These are phyloP conservation scores for Amanita muscaria DNA, from an alignment of 768 basidiomycete genomes.

Conservation along the genomic window DNA sequence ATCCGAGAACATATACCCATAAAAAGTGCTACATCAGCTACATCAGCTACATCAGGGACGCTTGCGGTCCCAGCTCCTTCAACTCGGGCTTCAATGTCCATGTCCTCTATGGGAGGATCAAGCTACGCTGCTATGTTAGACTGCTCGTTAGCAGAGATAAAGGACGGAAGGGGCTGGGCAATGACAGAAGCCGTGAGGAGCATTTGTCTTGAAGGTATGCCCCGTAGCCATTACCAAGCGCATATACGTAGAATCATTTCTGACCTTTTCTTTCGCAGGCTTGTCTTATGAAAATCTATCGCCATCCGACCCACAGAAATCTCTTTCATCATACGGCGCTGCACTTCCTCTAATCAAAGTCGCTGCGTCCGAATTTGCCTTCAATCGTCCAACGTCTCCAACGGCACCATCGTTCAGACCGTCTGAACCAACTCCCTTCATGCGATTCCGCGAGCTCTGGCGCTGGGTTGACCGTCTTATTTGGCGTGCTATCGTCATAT, in stretches of 20 bases:
- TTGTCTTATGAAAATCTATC: slow-evolving; percentile 64
- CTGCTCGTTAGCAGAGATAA: slow-evolving; percentile 41
- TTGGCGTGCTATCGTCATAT: slow-evolving; percentile 70
- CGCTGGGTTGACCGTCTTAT: slow-evolving; percentile 77
- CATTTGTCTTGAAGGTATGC: slow-evolving; percentile 67
- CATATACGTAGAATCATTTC: too few relatives aligned
- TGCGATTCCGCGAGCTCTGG: slow-evolving; percentile 73
- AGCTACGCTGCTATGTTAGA: slow-evolving; percentile 38
- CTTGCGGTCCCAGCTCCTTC: slow-evolving; percentile 22
- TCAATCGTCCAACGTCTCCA: slow-evolving; percentile 12
- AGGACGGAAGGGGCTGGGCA: slow-evolving; percentile 66
- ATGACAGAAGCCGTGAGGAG: slow-evolving; percentile 68
- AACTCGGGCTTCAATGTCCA: slow-evolving; percentile 30
- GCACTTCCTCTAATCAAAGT: slow-evolving; percentile 47
- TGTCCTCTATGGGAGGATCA: slow-evolving; percentile 33
- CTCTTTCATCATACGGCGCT: slow-evolving; percentile 48
- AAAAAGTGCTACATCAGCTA: slow-evolving; percentile 13
- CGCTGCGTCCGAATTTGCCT: slow-evolving; percentile 38
- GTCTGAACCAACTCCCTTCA: slow-evolving; percentile 47
- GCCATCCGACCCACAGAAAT: slow-evolving; percentile 36
- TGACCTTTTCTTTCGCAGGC: slow-evolving; percentile 51
- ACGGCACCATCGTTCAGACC: slow-evolving; percentile 22
- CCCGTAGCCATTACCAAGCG: too few relatives aligned
- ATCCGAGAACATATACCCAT: slow-evolving; percentile 44
- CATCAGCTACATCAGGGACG: slow-evolving; percentile 20